Conservation (phyloP, 192 early-diverging fungal species). For the Chytriomyces confervae region DNA sequence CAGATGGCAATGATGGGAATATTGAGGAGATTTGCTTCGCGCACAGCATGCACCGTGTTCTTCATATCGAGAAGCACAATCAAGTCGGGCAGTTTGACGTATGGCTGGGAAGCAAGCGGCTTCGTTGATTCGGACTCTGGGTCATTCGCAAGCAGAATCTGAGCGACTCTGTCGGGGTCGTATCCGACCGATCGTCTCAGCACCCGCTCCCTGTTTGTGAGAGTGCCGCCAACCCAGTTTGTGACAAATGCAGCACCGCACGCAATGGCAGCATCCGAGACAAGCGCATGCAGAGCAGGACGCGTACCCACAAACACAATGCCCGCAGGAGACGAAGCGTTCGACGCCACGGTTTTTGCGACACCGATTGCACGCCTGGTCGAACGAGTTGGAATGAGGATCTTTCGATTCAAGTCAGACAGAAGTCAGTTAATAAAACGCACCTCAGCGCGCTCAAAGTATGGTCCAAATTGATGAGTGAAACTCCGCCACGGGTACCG, state of each 20-base stretch:
- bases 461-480: slow-evolving; percentile 93
- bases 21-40: slow-evolving; percentile 74
- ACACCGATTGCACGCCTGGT: slow-evolving; percentile 72
- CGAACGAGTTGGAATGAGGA: no score
- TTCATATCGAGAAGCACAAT: slow-evolving; percentile 82
- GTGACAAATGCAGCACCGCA: slow-evolving; percentile 81
- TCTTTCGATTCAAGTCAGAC: no score
- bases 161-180: slow-evolving; percentile 52
- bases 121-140: slow-evolving; percentile 42
- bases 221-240: slow-evolving; percentile 85
- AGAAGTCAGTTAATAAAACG: no score
- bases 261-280: slow-evolving; percentile 78
- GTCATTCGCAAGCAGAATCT: slow-evolving; percentile 26
- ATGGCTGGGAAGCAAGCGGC: slow-evolving; percentile 47
- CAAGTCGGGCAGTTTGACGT: slow-evolving; percentile 68
- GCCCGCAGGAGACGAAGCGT: slow-evolving; percentile 62
- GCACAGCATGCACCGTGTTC: slow-evolving; percentile 79
- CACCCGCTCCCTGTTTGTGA: slow-evolving; percentile 83
- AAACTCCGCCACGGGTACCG: slow-evolving; percentile 85
- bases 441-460: slow-evolving; percentile 79
- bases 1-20: slow-evolving; percentile 90
- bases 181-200: slow-evolving; percentile 59
- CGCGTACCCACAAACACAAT: slow-evolving; percentile 87
- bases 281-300: slow-evolving; percentile 63
- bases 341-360: slow-evolving; percentile 65